A percentile compares a stretch with the other conserved stretches of the same genome.
phyloP scores from a whole-genome alignment of 345 rosid genomes.

The Citrus mangshanensis region DNA sequence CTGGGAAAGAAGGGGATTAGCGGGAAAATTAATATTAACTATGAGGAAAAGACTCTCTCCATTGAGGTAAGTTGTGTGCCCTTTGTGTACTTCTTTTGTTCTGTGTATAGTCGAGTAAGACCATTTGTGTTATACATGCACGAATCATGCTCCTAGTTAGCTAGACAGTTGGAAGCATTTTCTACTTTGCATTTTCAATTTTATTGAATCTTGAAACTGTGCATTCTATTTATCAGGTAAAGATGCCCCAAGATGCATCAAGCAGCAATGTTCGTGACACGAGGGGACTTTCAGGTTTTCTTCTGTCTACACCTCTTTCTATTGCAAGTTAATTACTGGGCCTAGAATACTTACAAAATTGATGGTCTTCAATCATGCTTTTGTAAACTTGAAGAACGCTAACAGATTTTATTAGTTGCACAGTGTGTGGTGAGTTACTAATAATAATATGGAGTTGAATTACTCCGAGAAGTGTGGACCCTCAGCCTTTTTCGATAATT shows the following conservation, averaged over 20 bases:
- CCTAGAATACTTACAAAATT: neutral
- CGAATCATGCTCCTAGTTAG: neutral
- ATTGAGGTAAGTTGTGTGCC: constrained; percentile 57
- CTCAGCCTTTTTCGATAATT: neutral
- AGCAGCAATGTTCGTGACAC: constrained; percentile 72
- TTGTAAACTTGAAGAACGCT: neutral
- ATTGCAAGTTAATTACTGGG: neutral
- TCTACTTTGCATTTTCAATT: neutral
- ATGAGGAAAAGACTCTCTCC: constrained; percentile 67
- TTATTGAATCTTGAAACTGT: constrained; percentile 3
- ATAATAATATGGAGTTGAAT: neutral
- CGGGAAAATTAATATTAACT: constrained; percentile 69
- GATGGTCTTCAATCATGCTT: neutral
- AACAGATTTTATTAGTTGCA: neutral
- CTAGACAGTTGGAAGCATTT: neutral
- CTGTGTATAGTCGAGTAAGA: neutral
- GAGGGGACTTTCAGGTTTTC: constrained; percentile 90
- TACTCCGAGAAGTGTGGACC: neutral
- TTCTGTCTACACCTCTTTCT: neutral
- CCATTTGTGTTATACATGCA: neutral
- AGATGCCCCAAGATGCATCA: constrained; percentile 98
- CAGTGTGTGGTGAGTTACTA: neutral
- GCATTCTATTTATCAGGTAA: constrained; percentile 50
- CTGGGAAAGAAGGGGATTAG: constrained; percentile 88
- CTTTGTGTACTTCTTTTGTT: neutral